These are phyloP conservation scores for Ambrosia hybrid DNA, from an alignment of 140 eudicot species.

Conservation along the genomic window DNA sequence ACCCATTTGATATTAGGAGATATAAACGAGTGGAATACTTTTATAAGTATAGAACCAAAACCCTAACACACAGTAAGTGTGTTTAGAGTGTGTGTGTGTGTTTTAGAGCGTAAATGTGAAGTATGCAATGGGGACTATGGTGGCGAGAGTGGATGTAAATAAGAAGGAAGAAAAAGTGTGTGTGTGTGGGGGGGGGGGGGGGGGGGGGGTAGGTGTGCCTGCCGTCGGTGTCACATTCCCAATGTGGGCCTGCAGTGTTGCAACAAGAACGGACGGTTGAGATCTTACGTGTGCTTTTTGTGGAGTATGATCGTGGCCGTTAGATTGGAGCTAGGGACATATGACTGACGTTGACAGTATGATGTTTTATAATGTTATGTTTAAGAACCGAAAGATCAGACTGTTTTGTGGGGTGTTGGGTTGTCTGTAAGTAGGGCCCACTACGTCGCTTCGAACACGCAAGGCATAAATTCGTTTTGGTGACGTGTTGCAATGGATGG, in stretches of 20 bases:
- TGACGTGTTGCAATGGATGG: slow-evolving; percentile 47
- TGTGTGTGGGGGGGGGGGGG: slow-evolving; percentile 23
- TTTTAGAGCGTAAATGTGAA: slow-evolving; percentile 31
- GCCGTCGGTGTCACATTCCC: slow-evolving; percentile 57
- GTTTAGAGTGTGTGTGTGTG: slow-evolving; percentile 22
- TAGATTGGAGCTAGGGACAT: slow-evolving; percentile 34
- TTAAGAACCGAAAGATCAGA: slow-evolving; percentile 46
- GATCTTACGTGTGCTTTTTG: slow-evolving; percentile 1
- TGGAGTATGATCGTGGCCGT: not conserved
- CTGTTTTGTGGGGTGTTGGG: slow-evolving; percentile 33
- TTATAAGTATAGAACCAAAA: slow-evolving; percentile 7
- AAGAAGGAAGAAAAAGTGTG: slow-evolving; percentile 77
- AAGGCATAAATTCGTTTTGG: slow-evolving; percentile 66
- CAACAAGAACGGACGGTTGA: slow-evolving; percentile 6
- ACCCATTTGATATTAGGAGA: slow-evolving; percentile 39
- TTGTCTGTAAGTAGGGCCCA: slow-evolving; percentile 39
- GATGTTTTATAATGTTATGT: slow-evolving; percentile 43
- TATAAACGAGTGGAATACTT: not conserved
- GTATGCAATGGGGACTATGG: slow-evolving; percentile 20
- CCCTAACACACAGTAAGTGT: slow-evolving; percentile 30
- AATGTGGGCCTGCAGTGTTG: slow-evolving; percentile 30
- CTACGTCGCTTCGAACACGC: slow-evolving; percentile 59
- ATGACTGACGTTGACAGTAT: slow-evolving; percentile 61
- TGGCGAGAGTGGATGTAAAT: slow-evolving; percentile 49
- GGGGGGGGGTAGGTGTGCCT: slow-evolving; percentile 20